Base-by-base conservation (phyloP, 2,329 filamentous ascomycete species). In the Graphilbum sp. region DNA sequence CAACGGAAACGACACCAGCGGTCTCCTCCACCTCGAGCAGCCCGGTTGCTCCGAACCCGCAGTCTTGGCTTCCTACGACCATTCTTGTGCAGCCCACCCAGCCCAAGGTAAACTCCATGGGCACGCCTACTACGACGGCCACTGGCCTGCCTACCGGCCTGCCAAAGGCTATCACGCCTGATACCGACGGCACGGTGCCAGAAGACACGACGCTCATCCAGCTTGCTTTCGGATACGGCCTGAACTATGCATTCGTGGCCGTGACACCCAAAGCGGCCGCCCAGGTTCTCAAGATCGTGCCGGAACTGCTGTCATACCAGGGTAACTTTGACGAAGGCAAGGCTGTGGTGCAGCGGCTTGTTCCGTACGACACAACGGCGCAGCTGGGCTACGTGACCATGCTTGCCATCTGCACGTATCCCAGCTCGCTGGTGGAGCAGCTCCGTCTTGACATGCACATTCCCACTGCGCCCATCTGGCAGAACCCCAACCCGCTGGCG, bases 231-330 rank as follows among this genome's bases (percentile, higher is more conserved):
- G 63, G 73, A 37, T 79, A 75, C 51, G 70, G 72, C 2, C 68
- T 93, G 48, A 88, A 92, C 61, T 98, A 90, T 56, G 62, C 70
- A 9, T 94, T 92, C 52, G 81, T 96, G 21, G 76, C 79, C 11
- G 64, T 63, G 18, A 75, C 79, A 44, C 66, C 74, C 13, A 67
- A 78, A 45, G 81, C 86, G 16, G 80, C 84, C 5, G 74, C 74
- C 30, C 88, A 96, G 58, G 83, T 98, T 50, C 93, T 95, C 62
- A 61, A 72, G 38, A 81, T 73, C 46, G 63, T 95, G 4, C 86
- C 86, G 0, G 49, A 64, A 37, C 84, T 82, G 46, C 66, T 94
- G 36, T 62, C 70, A 2, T 70, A 78, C 45, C 79, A 72, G 32
- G 57, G 55, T 35, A 76, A 72, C 34, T 62, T 93, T 34, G 50